Conservation (phyloP, 2,329 filamentous ascomycete species). For the Cladosporium cucumerinum region DNA sequence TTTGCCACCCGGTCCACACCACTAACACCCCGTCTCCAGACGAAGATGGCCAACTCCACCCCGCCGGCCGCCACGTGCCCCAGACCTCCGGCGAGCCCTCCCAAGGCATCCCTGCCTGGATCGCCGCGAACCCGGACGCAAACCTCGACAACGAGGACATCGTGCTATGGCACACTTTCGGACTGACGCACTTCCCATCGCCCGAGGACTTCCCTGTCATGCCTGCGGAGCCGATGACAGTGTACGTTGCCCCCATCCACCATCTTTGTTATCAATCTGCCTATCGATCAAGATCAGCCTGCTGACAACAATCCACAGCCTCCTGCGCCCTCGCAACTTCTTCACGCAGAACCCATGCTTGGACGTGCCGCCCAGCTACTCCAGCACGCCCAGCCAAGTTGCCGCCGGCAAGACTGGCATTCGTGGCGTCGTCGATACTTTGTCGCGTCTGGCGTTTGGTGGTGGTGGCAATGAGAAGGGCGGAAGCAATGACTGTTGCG, state of each 20-base stretch:
- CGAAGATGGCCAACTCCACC: conserved; percentile 75
- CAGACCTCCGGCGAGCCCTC: conserved; percentile 81
- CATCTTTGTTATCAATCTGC: not conserved
- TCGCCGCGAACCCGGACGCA: conserved; percentile 62
- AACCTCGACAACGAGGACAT: conserved; percentile 78
- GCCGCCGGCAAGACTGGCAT: conserved; percentile 34
- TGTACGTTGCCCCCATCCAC: not conserved
- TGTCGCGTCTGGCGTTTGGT: conserved; percentile 50
- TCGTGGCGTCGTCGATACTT: conserved; percentile 48
- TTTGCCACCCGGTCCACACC: not conserved
- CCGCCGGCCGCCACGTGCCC: conserved; percentile 81
- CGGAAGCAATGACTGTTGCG: conserved; percentile 26
- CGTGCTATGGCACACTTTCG: conserved; percentile 93
- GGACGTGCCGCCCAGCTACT: conserved; percentile 75
- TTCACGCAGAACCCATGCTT: conserved; percentile 75
- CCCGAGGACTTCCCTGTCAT: conserved; percentile 93
- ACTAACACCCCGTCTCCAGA: conserved; percentile 48
- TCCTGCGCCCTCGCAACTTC: conserved; percentile 78
- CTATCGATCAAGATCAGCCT: not conserved
- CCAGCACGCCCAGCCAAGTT: conserved; percentile 68
- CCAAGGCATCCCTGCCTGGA: conserved; percentile 70
- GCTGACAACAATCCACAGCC: conserved; percentile 23
- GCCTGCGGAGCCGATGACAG: conserved; percentile 65
- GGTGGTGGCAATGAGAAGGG: conserved; percentile 36
- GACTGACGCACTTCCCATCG: conserved; percentile 81